Conservation (phyloP, 2,329 filamentous ascomycete genomes). For the Myriangium duriaei region DNA sequence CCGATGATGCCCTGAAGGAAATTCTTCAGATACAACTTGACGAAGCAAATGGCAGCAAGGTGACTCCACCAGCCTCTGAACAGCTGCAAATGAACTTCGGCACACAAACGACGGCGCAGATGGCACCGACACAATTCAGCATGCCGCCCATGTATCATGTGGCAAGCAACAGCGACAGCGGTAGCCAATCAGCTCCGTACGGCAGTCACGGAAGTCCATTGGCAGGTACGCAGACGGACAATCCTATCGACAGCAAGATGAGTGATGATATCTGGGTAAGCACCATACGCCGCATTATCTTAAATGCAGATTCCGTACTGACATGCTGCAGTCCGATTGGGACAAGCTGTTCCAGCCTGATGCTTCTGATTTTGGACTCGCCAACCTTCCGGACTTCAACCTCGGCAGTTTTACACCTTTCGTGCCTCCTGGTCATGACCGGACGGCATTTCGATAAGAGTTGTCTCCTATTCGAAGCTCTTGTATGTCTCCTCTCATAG, state of each 20-base stretch:
- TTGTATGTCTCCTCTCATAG: too few relatives aligned
- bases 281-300: too few relatives aligned
- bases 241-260: slow-evolving; percentile 17
- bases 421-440: too few relatives aligned
- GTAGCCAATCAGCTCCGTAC: slow-evolving; percentile 15
- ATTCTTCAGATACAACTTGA: too few relatives aligned
- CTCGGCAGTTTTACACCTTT: slow-evolving; percentile 19
- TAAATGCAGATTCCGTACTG: neutral
- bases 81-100: slow-evolving; percentile 2
- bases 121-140: slow-evolving; percentile 16
- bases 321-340: slow-evolving; percentile 30
- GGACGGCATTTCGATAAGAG: too few relatives aligned
- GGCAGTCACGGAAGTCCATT: neutral
- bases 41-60: slow-evolving; percentile 1
- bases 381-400: slow-evolving; percentile 23
- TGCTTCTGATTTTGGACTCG: slow-evolving; percentile 20
- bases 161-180: slow-evolving; percentile 14
- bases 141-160: slow-evolving; percentile 14
- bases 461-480: too few relatives aligned
- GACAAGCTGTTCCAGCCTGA: slow-evolving; percentile 31
- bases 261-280: slow-evolving; percentile 38
- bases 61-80: neutral
- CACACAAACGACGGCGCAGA: slow-evolving; percentile 5
- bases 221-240: neutral
- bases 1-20: slow-evolving; percentile 15